phyloP scores from a whole-genome alignment of 345 rosid species.

The Pistacia vera region DNA sequence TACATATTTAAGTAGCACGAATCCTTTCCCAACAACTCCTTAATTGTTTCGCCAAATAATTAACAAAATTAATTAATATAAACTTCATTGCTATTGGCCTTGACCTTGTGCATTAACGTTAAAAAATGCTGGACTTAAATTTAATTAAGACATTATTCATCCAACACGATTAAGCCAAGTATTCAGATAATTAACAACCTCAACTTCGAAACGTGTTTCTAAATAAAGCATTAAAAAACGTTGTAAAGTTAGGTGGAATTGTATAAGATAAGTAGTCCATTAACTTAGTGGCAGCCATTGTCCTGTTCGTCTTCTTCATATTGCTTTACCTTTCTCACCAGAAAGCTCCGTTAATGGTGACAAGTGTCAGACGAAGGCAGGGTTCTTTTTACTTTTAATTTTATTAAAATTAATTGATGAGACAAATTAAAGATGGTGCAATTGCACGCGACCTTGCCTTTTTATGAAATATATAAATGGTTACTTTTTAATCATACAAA shows the following conservation, averaged over 20 bases:
- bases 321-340: slow-evolving; percentile 8
- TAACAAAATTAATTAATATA: background rate
- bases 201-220: slow-evolving; percentile 18
- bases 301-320: slow-evolving; percentile 7
- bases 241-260: slow-evolving; percentile 18
- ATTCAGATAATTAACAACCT: slow-evolving; percentile 1
- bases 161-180: slow-evolving; percentile 1
- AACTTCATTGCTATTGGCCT: background rate
- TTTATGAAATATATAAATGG: background rate
- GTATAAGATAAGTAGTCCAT: slow-evolving; percentile 17
- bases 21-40: background rate
- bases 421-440: slow-evolving; percentile 18
- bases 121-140: background rate
- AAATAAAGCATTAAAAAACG: background rate
- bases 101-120: background rate
- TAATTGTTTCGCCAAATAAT: background rate
- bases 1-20: background rate
- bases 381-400: background rate
- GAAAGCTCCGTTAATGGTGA: slow-evolving; percentile 15
- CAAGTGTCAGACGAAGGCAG: slow-evolving; percentile 16
- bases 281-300: slow-evolving; percentile 16
- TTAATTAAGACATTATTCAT: background rate
- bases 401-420: background rate
- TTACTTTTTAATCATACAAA: background rate
- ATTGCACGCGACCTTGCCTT: slow-evolving; percentile 20